Evolutionary conservation across 371 early-diverging fungal species (phyloP).

Genomic region (Mortierella sp.): DNA sequence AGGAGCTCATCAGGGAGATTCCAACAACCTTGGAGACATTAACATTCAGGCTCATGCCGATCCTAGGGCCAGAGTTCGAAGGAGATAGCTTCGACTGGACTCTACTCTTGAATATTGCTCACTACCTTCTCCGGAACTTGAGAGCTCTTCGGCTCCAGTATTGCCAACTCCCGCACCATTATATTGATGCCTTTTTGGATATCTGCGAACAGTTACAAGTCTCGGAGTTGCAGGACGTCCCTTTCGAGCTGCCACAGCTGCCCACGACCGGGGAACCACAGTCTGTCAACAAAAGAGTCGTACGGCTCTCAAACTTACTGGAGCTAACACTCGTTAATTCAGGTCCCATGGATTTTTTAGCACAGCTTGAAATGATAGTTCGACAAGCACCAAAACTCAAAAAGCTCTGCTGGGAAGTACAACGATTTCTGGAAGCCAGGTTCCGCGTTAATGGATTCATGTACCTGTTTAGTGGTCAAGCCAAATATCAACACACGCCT

Average conservation of each 20-base stretch:
- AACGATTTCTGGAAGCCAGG: background rate
- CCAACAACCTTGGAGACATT: background rate
- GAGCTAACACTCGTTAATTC: slow-evolving; percentile 1
- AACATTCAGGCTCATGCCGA: background rate
- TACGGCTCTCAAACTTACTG: background rate
- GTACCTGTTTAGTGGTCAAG: background rate
- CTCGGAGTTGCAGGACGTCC: background rate
- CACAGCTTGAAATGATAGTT: slow-evolving; percentile 4
- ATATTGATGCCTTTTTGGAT: slow-evolving; percentile 8
- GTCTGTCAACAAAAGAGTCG: background rate
- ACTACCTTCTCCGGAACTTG: background rate
- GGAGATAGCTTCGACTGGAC: background rate
- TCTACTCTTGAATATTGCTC: background rate
- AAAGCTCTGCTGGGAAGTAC: background rate
- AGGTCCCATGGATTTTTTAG: background rate
- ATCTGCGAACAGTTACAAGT: slow-evolving; percentile 3
- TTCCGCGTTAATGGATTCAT: background rate
- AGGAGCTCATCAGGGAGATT: background rate
- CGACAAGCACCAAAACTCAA: background rate
- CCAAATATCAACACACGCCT: background rate
- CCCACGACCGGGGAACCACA: background rate
- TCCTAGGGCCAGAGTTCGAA: background rate
- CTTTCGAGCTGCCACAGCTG: slow-evolving; percentile 1
- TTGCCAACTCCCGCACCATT: background rate
- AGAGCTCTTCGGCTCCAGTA: background rate